Evolutionary conservation across 2,329 filamentous ascomycete species (phyloP), one percentile per base, ranked within the genome.

Genomic region (Blastomyces gilchristii): DNA sequence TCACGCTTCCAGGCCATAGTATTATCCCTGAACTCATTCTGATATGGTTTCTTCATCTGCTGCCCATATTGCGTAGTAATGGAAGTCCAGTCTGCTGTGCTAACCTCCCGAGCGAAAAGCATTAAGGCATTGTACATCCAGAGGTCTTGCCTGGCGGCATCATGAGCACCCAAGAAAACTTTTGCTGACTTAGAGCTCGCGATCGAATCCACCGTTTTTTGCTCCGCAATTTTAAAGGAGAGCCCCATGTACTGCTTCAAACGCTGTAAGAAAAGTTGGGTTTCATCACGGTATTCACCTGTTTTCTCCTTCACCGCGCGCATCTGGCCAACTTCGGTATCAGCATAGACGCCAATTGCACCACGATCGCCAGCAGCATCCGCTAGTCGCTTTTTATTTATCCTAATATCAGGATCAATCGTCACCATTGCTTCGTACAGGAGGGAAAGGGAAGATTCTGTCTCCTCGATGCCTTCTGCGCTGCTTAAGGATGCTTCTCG

Each of bases 281-380:
- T 91, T 72, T 96, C 90, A 16, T 85, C 81, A 63, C 87, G 81
- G 71, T 97, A 99, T 72, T 90, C 87, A 66, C 95, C 89, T 74
- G 91, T 94, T 82, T 96, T 97, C 75, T 97, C 91, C 69, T 91
- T 90, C 34, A 99, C 85, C 50, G 96, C 92, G 62, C 90, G 87
- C 93, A 99, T 97, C 68, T 90, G 88, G 43, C 90, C 82, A 59
- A 87, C 77, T 65, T 86, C 90, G 66, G 88, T 91, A 70, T 91
- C 89, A 60, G 83, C 87, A 69, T 89, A 86, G 14, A 88, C 84
- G 4, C 81, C 76, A 61, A 80, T 69, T 56, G 75, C 77, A 59
- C 72, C 70, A 64, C 71, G 68, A 16, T 71, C 72, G 43, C 73
- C 71, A 60, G 72, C 69, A 41, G 78, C 73, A 64, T 81, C 80